Evolutionary conservation across 176 grass and related monocot species (phyloP), one percentile per base, ranked within the genome.

Genomic region (Carex parvula): DNA sequence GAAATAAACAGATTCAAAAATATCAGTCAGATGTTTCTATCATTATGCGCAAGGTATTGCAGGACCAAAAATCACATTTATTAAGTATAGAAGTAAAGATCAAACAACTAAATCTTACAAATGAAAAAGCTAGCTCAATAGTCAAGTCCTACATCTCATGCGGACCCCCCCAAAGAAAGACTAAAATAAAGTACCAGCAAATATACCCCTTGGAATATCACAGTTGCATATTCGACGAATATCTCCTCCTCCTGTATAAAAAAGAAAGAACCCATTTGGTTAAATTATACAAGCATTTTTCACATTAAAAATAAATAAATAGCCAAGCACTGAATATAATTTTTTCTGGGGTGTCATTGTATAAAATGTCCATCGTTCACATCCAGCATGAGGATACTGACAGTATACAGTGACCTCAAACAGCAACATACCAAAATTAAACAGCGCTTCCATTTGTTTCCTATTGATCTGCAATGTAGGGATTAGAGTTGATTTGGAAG

Each of bases 151-250:
- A 17, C 18, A 70, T 70, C 66, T 41, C 39, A 17, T 42, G 66
- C 17, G 16, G 2, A 2, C 35, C 65, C 17, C 65, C 41, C 20
- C 42, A 42, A 6, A 17, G 9, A 70, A 41, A 0, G 17, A 72
- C 69, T 72, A 72, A 44, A 72, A 11, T 48, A 18, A 39, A 50
- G 69, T 7, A 48, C 5, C 46, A 54, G 48, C n/a, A 14, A 24
- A 55, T 29, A 15, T 53, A 54, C 73, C 35, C 11, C 12, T 24
- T 77, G 50, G 11, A 77, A 32, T 77, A 77, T 77, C 48, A 54
- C 12, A 77, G 52, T 77, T 77, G 73, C 73, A 77, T 32, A 32
- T 77, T 77, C 50, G 73, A 77, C 73, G 18, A 77, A 77, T 73
- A 73, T 70, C 16, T 41, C 16, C 16, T 39, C 37, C 14, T 32